phyloP scores from a whole-genome alignment of 257 asterid species.

The Gardenia jasminoides region DNA sequence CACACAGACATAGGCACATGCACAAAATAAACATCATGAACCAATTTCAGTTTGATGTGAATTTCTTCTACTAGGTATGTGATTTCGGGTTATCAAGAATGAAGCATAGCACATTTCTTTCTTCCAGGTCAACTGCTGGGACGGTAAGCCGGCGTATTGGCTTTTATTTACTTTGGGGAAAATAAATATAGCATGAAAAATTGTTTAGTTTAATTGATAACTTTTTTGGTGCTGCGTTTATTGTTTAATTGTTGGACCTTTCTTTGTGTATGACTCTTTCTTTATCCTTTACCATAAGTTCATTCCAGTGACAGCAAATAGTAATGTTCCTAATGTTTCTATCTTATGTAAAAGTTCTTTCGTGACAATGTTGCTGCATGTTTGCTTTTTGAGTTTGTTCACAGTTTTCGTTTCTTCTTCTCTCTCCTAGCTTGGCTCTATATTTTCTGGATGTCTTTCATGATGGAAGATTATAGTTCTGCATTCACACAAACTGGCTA shows the following conservation, averaged over 20 bases:
- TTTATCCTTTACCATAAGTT: not conserved
- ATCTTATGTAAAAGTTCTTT: not conserved
- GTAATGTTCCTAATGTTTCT: constrained; percentile 4
- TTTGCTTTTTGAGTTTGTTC: constrained; percentile 10
- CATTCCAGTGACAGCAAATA: not conserved
- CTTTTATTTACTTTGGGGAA: not conserved
- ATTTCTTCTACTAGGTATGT: constrained; percentile 62
- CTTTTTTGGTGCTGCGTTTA: constrained; percentile 2
- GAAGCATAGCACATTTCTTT: constrained; percentile 94
- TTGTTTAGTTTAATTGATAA: not conserved
- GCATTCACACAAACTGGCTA: constrained; percentile 36
- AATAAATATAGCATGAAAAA: not conserved
- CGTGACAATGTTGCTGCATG: not conserved
- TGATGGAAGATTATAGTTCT: constrained; percentile 27
- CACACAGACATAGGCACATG: not conserved
- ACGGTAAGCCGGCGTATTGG: constrained; percentile 57
- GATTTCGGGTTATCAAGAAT: constrained; percentile 92
- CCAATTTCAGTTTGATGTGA: constrained; percentile 3
- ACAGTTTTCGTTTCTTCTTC: constrained; percentile 10
- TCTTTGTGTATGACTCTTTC: not conserved
- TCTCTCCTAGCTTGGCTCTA: constrained; percentile 10
- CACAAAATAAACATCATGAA: not conserved
- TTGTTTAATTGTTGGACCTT: constrained; percentile 1
- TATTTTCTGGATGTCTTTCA: constrained; percentile 25
- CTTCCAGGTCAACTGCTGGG: constrained; percentile 97